Conservation (phyloP, 2,329 filamentous ascomycete species). For the Sporothrix inflata region DNA sequence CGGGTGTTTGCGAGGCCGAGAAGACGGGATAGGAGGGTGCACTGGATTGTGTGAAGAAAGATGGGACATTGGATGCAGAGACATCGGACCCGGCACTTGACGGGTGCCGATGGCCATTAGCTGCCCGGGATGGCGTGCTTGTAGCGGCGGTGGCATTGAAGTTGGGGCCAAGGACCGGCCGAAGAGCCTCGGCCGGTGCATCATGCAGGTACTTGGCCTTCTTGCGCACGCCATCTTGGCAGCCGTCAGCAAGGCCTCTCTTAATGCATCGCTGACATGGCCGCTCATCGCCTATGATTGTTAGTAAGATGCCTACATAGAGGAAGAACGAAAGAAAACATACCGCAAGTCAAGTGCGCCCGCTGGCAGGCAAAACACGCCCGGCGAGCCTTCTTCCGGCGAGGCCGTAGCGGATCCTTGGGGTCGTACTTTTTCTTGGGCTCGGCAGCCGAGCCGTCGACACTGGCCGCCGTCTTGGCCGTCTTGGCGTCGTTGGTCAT, state of each 20-base stretch:
- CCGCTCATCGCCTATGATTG: constrained; percentile 78
- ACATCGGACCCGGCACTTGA: constrained; percentile 53
- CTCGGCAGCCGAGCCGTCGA: constrained; percentile 43
- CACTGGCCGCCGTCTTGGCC: constrained; percentile 56
- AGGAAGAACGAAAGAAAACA: constrained; percentile 50
- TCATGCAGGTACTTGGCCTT: constrained; percentile 99
- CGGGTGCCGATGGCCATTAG: constrained; percentile 53
- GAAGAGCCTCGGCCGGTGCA: constrained; percentile 83
- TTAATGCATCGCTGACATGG: constrained; percentile 95
- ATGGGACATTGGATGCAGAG: constrained; percentile 45
- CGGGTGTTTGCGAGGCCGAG: constrained; percentile 50
- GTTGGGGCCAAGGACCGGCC: constrained; percentile 78
- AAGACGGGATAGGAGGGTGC: constrained; percentile 57
- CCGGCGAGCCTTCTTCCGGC: constrained; percentile 92
- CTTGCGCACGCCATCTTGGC: constrained; percentile 95
- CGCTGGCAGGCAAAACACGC: constrained; percentile 97
- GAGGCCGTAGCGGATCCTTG: constrained; percentile 86
- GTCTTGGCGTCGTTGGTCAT: constrained; percentile 54
- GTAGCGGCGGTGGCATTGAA: constrained; percentile 56
- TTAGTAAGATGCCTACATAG: neutral
- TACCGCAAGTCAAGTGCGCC: constrained; percentile 97
- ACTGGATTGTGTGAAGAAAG: constrained; percentile 52
- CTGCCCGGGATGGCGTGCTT: constrained; percentile 48
- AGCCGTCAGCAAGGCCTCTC: constrained; percentile 84
- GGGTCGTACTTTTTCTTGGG: constrained; percentile 73